phyloP scores from a whole-genome alignment of 1,139 yeast species.

The Blastobotrys ciferrii region DNA sequence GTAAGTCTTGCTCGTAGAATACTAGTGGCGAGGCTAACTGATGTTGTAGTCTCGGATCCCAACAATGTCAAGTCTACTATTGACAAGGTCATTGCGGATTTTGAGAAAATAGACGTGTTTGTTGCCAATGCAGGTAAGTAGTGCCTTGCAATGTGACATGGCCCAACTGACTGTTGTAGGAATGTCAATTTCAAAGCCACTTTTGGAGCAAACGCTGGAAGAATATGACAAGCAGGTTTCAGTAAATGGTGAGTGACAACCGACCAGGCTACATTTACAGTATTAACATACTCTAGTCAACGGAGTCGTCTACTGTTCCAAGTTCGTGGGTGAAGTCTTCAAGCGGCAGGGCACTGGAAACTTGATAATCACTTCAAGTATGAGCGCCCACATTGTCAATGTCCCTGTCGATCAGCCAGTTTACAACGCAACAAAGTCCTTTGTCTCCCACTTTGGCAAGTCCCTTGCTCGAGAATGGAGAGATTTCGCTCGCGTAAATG shows the following conservation, averaged over 20 bases:
- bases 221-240: slow-evolving; percentile 13
- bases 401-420: slow-evolving; percentile 81
- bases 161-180: slow-evolving; percentile 1
- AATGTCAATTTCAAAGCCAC: slow-evolving; percentile 5
- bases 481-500: slow-evolving; percentile 70
- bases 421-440: slow-evolving; percentile 81
- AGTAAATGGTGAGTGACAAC: slow-evolving; percentile 7
- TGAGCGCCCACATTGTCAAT: slow-evolving; percentile 79
- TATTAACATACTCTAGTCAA: slow-evolving; percentile 2
- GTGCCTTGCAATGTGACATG: no score
- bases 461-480: slow-evolving; percentile 85
- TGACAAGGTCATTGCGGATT: slow-evolving; percentile 60
- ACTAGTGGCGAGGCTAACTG: neutral
- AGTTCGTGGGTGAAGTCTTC: slow-evolving; percentile 60
- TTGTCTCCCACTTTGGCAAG: slow-evolving; percentile 68
- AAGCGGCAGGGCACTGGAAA: slow-evolving; percentile 54
- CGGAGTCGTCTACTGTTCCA: slow-evolving; percentile 35
- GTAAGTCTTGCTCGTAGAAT: neutral
- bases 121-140: slow-evolving; percentile 60
- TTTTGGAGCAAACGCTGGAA: slow-evolving; percentile 8
- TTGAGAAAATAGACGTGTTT: slow-evolving; percentile 56
- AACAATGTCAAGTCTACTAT: slow-evolving; percentile 57
- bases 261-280: neutral
- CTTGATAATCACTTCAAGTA: slow-evolving; percentile 71
- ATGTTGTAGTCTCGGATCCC: slow-evolving; percentile 47